These are phyloP conservation scores for Talaromyces sp. DNA, from an alignment of 2,329 filamentous ascomycete species.

Conservation along the genomic window DNA sequence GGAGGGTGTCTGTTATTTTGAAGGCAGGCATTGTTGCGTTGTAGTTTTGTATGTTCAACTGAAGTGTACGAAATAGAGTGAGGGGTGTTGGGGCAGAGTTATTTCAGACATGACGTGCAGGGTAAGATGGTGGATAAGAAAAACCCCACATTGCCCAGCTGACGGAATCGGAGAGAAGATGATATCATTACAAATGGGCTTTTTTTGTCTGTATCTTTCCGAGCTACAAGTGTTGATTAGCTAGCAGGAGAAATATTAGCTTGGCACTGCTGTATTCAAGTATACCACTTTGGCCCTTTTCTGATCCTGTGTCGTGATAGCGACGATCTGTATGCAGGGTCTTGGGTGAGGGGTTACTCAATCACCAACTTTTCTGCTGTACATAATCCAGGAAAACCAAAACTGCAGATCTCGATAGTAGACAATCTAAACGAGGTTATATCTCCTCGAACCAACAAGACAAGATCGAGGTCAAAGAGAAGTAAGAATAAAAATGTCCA, in stretches of 20 bases:
- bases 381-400: not conserved
- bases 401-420: not conserved
- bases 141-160: constrained; percentile 12
- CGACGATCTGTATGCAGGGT: not conserved
- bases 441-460: not conserved
- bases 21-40: constrained; percentile 35
- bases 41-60: not conserved
- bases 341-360: not conserved
- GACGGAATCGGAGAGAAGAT: constrained; percentile 11
- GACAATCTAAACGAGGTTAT: not conserved
- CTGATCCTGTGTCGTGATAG: not conserved
- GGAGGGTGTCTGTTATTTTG: constrained; percentile 49
- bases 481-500: not conserved
- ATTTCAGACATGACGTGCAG: not conserved
- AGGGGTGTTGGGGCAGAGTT: no score
- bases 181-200: constrained; percentile 5
- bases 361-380: not conserved
- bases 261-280: not conserved
- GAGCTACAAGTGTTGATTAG: no score
- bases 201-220: no score
- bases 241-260: no score
- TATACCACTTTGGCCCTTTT: not conserved
- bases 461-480: not conserved
- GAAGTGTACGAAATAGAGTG: no score
- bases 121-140: constrained; percentile 1